Base-by-base conservation (phyloP, 2,329 filamentous ascomycete species). In the Aspergillus hortae region DNA sequence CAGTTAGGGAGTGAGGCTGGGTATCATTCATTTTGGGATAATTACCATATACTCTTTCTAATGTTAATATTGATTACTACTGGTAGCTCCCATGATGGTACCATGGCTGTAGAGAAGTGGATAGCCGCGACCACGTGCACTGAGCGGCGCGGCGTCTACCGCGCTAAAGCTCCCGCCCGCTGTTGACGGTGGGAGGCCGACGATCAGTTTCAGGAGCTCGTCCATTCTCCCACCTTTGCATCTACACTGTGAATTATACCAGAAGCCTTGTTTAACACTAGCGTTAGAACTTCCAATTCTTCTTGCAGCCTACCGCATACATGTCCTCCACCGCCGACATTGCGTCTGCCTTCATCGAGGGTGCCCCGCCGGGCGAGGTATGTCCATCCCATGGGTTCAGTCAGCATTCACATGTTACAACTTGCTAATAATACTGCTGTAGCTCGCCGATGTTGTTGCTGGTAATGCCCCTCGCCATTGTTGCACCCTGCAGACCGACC, bases 301-400 rank as follows among this genome's bases (percentile, higher is more conserved):
- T 10, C 15, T 21, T 9, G 21, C 19, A 46, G 10, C n/a, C 6
- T 1, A 25, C 35, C 17, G 17, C 15, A 30, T 48, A 30, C 44
- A 78, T 78, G 76, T 56, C 72, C 32, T 74, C 75, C n/a, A 72
- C 71, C 17, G 61, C 83, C 57, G 79, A 83, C 55, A 84, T 85
- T 51, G 79, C 90, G 59, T 88, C 91, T 61, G 87, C 91, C 47
- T 99, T 97, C 72, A 87, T 99, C 60, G 87, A 95, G 77, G 90
- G 90, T 67, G 91, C 94, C 65, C 94, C 94, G 44, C 94, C 94
- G 19, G 94, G 94, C 79, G 94, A 99, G 88, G 92, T 96, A 83
- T 43, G 42, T 15, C 27, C 11, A 30, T n/a, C 23, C 23, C 17
- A 15, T 30, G 27, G 27, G 10, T 30, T 30, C 27, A 30, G 9